phyloP scores from a whole-genome alignment of 805 yeast genomes.

The Lipomyces oligophaga region DNA sequence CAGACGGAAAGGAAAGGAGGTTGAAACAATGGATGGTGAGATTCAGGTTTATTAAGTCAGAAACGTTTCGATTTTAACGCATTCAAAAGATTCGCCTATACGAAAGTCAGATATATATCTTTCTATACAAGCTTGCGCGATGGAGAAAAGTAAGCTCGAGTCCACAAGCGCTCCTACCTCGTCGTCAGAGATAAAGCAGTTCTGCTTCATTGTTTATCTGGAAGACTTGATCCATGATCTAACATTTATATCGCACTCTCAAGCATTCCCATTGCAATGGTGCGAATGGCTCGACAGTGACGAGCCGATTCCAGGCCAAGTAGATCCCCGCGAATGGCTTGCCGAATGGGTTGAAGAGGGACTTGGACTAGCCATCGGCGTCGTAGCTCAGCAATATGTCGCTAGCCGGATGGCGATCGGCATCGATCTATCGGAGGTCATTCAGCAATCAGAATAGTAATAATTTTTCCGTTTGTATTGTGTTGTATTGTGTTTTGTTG shows the following conservation, averaged over 20 bases:
- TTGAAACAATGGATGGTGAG: slow-evolving; percentile 32
- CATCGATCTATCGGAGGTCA: slow-evolving; percentile 12
- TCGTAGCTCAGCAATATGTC: slow-evolving; percentile 85
- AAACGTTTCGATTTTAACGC: not conserved
- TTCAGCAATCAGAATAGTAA: not conserved
- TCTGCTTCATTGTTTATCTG: slow-evolving; percentile 70
- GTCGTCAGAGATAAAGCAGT: slow-evolving; percentile 40
- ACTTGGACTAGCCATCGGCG: slow-evolving; percentile 72
- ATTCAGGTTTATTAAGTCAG: not conserved
- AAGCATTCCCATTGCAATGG: slow-evolving; percentile 89
- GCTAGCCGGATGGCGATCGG: slow-evolving; percentile 77
- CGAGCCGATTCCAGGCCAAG: slow-evolving; percentile 23
- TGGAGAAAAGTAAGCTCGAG: slow-evolving; percentile 31
- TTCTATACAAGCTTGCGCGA: slow-evolving; percentile 60
- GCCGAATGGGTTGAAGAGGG: slow-evolving; percentile 77
- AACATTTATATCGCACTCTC: slow-evolving; percentile 71
- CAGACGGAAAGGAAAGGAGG: slow-evolving; percentile 37
- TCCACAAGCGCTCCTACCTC: slow-evolving; percentile 38
- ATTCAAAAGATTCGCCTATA: slow-evolving; percentile 24
- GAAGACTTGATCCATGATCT: slow-evolving; percentile 77
- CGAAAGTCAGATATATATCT: slow-evolving; percentile 61
- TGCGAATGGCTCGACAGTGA: slow-evolving; percentile 75
- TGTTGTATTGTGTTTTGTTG: not conserved
- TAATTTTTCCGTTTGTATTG: not conserved
- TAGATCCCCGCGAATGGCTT: slow-evolving; percentile 71